A percentile compares a stretch with the other conserved stretches of the same genome.
These are phyloP conservation scores for Hypoxylon intermedium DNA, from an alignment of 495 filamentous ascomycete genomes.

Conservation along the genomic window DNA sequence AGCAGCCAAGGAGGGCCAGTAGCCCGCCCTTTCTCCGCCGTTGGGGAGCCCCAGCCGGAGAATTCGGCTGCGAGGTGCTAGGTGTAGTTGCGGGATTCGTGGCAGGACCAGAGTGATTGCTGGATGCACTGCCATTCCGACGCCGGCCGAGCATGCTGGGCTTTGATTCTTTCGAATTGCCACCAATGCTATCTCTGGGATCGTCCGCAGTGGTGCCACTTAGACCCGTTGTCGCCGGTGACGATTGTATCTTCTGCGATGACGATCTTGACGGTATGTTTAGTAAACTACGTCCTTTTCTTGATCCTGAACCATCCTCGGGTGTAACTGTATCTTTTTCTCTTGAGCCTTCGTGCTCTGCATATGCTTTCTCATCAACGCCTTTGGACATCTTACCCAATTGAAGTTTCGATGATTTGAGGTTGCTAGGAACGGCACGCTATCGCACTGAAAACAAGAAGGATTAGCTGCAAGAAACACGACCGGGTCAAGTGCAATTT, in stretches of 20 bases:
- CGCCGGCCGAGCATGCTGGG: slow-evolving; percentile 71
- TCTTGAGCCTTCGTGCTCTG: slow-evolving; percentile 52
- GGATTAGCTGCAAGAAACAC: slow-evolving; percentile 6
- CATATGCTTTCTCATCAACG: slow-evolving; percentile 44
- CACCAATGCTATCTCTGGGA: slow-evolving; percentile 65
- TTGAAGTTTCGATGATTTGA: slow-evolving; percentile 4
- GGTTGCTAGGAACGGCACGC: slow-evolving; percentile 18
- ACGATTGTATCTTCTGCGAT: slow-evolving; percentile 69
- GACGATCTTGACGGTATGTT: slow-evolving; percentile 73
- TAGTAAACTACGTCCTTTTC: slow-evolving; percentile 65
- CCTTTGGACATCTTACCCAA: slow-evolving; percentile 49
- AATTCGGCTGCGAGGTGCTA: slow-evolving; percentile 54
- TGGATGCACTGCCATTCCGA: slow-evolving; percentile 71
- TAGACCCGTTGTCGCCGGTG: slow-evolving; percentile 65
- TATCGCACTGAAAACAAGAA: slow-evolving; percentile 18
- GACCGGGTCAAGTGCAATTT: background rate
- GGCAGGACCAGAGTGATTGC: slow-evolving; percentile 54
- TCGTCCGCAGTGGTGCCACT: slow-evolving; percentile 71
- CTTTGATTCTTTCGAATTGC: slow-evolving; percentile 67
- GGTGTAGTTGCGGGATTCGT: slow-evolving; percentile 57
- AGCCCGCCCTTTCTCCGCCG: slow-evolving; percentile 71
- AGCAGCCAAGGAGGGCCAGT: slow-evolving; percentile 80
- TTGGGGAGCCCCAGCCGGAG: slow-evolving; percentile 52
- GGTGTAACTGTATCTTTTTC: slow-evolving; percentile 54
- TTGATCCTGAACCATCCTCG: slow-evolving; percentile 53